Evolutionary conservation across 768 basidiomycete genomes (phyloP).

Genomic region (Boletus reticulatus): DNA sequence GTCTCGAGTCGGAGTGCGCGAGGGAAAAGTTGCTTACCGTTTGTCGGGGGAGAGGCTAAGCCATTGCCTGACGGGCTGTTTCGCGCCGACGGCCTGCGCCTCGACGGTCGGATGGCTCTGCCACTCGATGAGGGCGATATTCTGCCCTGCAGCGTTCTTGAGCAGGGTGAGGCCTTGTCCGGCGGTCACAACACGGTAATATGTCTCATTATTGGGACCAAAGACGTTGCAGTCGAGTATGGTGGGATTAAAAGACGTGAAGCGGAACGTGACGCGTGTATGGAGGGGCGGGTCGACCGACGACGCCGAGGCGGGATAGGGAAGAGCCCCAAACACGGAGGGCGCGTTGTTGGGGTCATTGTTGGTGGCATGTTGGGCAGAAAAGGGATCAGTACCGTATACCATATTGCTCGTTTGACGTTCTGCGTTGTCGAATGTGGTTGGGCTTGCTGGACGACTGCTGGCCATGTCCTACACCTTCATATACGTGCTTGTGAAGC

Average conservation of each 20-base stretch:
- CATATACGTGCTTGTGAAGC: slow-evolving; percentile 16
- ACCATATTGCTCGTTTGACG: slow-evolving; percentile 4
- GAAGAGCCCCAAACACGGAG: slow-evolving; percentile 64
- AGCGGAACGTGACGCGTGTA: slow-evolving; percentile 42
- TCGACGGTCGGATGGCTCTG: slow-evolving; percentile 47
- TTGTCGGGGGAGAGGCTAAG: slow-evolving; percentile 48
- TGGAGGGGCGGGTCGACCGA: slow-evolving; percentile 26
- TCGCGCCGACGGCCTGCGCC: slow-evolving; percentile 46
- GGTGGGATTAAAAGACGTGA: slow-evolving; percentile 49
- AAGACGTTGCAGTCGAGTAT: slow-evolving; percentile 56
- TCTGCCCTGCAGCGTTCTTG: slow-evolving; percentile 46
- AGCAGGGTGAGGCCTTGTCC: slow-evolving; percentile 54
- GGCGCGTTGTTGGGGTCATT: slow-evolving; percentile 27
- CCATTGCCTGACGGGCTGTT: slow-evolving; percentile 53
- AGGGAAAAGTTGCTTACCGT: slow-evolving; percentile 30
- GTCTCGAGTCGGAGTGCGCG: background rate
- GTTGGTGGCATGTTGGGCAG: slow-evolving; percentile 24
- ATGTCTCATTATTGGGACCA: slow-evolving; percentile 47
- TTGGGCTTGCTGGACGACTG: background rate
- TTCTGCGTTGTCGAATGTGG: background rate
- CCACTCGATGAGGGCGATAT: slow-evolving; percentile 61
- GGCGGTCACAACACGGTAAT: slow-evolving; percentile 51
- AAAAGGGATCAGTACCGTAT: slow-evolving; percentile 30
- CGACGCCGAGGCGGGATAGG: slow-evolving; percentile 41
- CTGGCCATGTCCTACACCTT: background rate